These are phyloP conservation scores for Talaromyces sp. DNA, from an alignment of 2,329 filamentous ascomycete species.

Conservation along the genomic window DNA sequence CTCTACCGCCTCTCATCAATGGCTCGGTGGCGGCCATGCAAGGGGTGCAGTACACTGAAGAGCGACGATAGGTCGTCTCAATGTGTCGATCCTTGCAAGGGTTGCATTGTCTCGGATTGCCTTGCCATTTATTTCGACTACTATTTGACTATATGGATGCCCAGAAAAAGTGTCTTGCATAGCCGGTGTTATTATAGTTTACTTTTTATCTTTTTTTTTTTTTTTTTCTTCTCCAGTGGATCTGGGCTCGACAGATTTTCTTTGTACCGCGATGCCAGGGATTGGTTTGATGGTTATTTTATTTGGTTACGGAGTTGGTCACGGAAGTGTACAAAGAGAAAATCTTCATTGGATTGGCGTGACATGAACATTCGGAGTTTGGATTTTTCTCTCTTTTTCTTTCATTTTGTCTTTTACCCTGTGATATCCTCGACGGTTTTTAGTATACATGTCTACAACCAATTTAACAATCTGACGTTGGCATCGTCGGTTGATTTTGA, in stretches of 20 bases:
- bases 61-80: constrained; percentile 29
- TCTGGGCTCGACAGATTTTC: background rate
- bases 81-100: constrained; percentile 2
- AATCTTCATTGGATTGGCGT: constrained; percentile 10
- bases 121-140: background rate
- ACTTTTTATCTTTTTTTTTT: constrained; percentile 9
- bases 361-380: constrained; percentile 6
- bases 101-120: background rate
- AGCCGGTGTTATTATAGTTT: constrained; percentile 6
- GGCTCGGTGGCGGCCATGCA: constrained; percentile 42
- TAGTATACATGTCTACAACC: background rate
- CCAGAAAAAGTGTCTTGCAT: constrained; percentile 1
- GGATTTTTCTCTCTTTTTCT: background rate
- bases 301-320: constrained; percentile 9
- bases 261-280: background rate
- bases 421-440: constrained; percentile 5
- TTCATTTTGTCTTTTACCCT: background rate
- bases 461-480: background rate
- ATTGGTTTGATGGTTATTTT: background rate
- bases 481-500: background rate
- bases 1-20: constrained; percentile 43
- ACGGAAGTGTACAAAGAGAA: constrained; percentile 12
- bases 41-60: constrained; percentile 46
- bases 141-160: background rate
- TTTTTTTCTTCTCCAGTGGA: background rate